Base-by-base conservation (phyloP, 1,139 yeast species). In the Saccharomyces hybrid region DNA sequence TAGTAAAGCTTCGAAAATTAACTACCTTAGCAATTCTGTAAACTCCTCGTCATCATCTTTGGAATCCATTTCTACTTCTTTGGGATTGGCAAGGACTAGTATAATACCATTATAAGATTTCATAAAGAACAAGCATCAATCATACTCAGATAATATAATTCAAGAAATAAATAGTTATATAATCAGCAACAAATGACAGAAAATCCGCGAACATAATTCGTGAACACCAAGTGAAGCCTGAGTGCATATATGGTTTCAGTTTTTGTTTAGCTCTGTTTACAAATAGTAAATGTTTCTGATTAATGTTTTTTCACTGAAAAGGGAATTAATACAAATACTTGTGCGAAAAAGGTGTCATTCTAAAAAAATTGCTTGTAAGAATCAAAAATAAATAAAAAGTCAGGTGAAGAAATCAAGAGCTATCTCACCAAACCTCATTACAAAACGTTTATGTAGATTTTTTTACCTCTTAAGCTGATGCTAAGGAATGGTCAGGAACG, bases 1-100 rank as follows among this genome's bases (percentile, higher is more conserved):
- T 70, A 85, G 70, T 16, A 38, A 38, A 38, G 25, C 23, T 16
- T 38, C 42, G 5, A 38, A 38, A 38, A 16, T 38, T 9, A 38
- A 38, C 25, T 38, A 38, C 42, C 13, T 38, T 38, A 38, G 42
- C 42, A 38, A n/a, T 49, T 28, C 25, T 7, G 25, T 23, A 31
- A 49, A 46, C 16, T 46, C 28, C 16, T 46, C 31, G 20, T 46
- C 28, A 46, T 27, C 31, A 23, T 46, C 28, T 13, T 46, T 46
- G 28, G 30, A n/a, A 23, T 46, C 28, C 13, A 46, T 46, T 46
- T 46, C 30, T 25, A 27, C 31, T 7, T 25, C 30, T 44, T 11
- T 46, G 6, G 48, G 28, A 46, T 8, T 26, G 14, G 11, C 48
- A 46, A 46, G 28, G 28, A 14, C 31, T 11, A 23, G 11, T 16